phyloP scores from a whole-genome alignment of 305 asterid genomes.

The Fraxinus latifolia region DNA sequence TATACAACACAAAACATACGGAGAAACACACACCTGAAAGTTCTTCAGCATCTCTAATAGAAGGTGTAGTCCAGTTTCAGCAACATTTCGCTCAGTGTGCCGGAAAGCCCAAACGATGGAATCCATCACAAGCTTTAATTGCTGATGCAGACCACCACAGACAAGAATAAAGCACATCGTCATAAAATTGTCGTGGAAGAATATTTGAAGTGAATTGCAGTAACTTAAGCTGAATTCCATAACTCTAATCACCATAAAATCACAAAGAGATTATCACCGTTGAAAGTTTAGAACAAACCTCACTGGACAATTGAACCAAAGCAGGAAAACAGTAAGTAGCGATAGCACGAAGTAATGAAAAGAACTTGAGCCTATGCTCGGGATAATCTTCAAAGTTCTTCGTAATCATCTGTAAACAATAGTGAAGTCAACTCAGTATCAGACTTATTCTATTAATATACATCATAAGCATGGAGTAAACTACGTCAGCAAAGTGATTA shows the following conservation, averaged over 20 bases:
- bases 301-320: conserved; percentile 79
- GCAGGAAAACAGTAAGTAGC: conserved; percentile 93
- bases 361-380: conserved; percentile 95
- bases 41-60: conserved; percentile 84
- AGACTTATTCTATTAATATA: too few relatives aligned
- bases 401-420: conserved; percentile 76
- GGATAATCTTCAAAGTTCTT: conserved; percentile 98
- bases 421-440: conserved; percentile 7
- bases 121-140: conserved; percentile 94
- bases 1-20: neutral
- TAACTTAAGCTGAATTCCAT: neutral
- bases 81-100: conserved; percentile 94
- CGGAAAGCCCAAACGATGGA: conserved; percentile 99
- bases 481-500: too few relatives aligned
- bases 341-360: conserved; percentile 86
- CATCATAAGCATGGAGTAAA: too few relatives aligned
- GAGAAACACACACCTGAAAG: conserved; percentile 59
- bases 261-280: conserved; percentile 5
- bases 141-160: conserved; percentile 44
- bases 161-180: conserved; percentile 17
- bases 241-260: neutral
- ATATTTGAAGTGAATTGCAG: conserved; percentile 8
- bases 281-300: conserved; percentile 41
- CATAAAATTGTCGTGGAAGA: neutral
- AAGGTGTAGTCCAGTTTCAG: conserved; percentile 95